Base-by-base conservation (phyloP, 192 early-diverging fungal species). In the Hyaloraphidium curvatum region DNA sequence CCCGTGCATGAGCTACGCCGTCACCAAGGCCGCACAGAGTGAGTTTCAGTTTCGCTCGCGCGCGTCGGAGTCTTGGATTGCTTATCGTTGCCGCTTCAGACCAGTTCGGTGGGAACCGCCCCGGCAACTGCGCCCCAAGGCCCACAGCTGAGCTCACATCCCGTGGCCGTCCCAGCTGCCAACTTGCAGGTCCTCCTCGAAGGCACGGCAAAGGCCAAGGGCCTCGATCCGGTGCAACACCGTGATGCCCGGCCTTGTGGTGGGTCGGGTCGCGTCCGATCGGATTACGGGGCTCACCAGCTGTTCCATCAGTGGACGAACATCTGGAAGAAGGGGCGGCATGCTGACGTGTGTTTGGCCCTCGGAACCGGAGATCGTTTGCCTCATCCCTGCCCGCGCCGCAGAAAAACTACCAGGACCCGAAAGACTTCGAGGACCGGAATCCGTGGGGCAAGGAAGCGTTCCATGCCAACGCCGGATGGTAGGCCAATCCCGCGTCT, bases 1-100 rank as follows among this genome's bases (percentile, higher is more conserved):
- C 25, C 43, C 43, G 23, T 48, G 43, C 19, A 48, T 48, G 43
- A 48, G 43, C 23, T 48, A 48, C 25, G 43, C 43, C 5, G 43
- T 48, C 4, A 22, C 43, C 14, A 48, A 48, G 23, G 43, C 43
- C 7, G 43, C 14, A 5, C 43, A 48, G 43, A 48, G 43, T 48
- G 25, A 5, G 43, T 37, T 37, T n/a, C 33, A 7, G 9, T n/a
- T 37, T 37, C n/a, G 7, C 33, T 37, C 33, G 7, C 33, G n/a
- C 33, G 33, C 7, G n/a, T 7, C 33, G n/a, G 7, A 37, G 7
- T 37, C 9, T 48, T 48, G 17, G 25, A 9, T 48, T 14, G 43
- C 19, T 11, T 21, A 11, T 48, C n/a, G n/a, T n/a, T n/a, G n/a
- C n/a, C n/a, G n/a, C n/a, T 21, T 48, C 43, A 48, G 43, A 11